Base-by-base conservation (phyloP, 495 filamentous ascomycete genomes). In the Penicillium odoratum region DNA sequence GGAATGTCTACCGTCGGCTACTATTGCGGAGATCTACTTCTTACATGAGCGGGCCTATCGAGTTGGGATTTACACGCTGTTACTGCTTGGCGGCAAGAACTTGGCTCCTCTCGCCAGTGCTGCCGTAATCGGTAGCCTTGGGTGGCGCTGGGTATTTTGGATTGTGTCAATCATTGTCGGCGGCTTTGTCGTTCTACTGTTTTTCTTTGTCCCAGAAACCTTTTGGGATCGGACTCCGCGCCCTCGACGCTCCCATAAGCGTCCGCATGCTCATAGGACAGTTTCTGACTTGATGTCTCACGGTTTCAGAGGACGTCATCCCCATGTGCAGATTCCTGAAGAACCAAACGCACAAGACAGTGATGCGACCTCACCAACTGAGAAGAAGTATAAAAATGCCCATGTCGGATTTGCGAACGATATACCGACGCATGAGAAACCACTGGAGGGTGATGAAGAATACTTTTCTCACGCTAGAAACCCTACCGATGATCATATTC, bases 11-110 rank as follows among this genome's bases (percentile, higher is more conserved):
- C 94, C 94, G 0, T 96, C 92, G 4, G 94, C 94, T 11, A 96
- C 92, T 0, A 92, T 98, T 59, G 92, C 93, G 7, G 94, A 98
- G 71, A 97, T 98, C 59, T 98, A 91, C 76, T 97, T 96, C 67
- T 77, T 98, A 16, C 94, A 98, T 60, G 94, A 98, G 74, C 80
- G 93, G 43, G 94, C 94, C 2, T 98, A 93, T 66, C 88, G 94
- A 8, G 84, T 98, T 34, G 94, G 94, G n/a, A 92, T 97, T 21
- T 98, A 98, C 68, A 97, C 93, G 0, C 73, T 98, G 10, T 71
- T 97, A 3, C 79, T 97, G 11, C 82, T 98, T 0, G 90, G 92
- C 10, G 94, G 94, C 15, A 98, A 97, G 78, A 98, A 98, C 61
- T 68, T 98, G 40, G 81, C 97, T 16, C 94, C 94, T 15, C 71